These are phyloP conservation scores for Aspergillus panamensis DNA, from an alignment of 495 filamentous ascomycete genomes.

Conservation along the genomic window DNA sequence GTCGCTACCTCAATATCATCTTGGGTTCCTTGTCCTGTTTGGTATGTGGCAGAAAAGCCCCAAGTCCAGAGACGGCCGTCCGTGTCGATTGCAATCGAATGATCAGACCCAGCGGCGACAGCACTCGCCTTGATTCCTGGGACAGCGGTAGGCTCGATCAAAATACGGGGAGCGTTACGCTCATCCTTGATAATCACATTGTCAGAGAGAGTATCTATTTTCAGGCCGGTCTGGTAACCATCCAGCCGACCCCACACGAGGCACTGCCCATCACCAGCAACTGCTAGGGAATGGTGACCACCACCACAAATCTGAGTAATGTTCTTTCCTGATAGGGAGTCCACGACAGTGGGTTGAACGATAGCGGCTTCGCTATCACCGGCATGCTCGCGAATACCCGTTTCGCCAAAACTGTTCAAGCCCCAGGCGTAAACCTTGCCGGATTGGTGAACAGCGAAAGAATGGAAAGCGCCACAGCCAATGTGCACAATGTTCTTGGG, in stretches of 20 bases:
- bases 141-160: conserved; percentile 51
- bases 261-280: conserved; percentile 51
- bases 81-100: conserved; percentile 54
- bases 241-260: conserved; percentile 62
- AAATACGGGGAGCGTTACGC: conserved; percentile 49
- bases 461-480: conserved; percentile 54
- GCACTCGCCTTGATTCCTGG: conserved; percentile 42
- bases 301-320: conserved; percentile 53
- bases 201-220: conserved; percentile 47
- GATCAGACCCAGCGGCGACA: conserved; percentile 53
- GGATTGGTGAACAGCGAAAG: conserved; percentile 68
- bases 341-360: conserved; percentile 55
- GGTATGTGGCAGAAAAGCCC: conserved; percentile 62
- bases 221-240: conserved; percentile 55
- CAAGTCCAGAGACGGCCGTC: conserved; percentile 58
- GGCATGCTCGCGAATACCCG: conserved; percentile 64
- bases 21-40: conserved; percentile 56
- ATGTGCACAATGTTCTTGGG: conserved; percentile 55
- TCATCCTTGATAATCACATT: conserved; percentile 48
- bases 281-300: conserved; percentile 55
- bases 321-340: conserved; percentile 48
- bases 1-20: conserved; percentile 58
- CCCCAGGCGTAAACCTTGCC: conserved; percentile 81
- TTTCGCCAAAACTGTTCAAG: conserved; percentile 81
- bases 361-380: conserved; percentile 62